These are phyloP conservation scores for Flaveria linearis DNA, from an alignment of 129 eudicot genomes.

Conservation along the genomic window DNA sequence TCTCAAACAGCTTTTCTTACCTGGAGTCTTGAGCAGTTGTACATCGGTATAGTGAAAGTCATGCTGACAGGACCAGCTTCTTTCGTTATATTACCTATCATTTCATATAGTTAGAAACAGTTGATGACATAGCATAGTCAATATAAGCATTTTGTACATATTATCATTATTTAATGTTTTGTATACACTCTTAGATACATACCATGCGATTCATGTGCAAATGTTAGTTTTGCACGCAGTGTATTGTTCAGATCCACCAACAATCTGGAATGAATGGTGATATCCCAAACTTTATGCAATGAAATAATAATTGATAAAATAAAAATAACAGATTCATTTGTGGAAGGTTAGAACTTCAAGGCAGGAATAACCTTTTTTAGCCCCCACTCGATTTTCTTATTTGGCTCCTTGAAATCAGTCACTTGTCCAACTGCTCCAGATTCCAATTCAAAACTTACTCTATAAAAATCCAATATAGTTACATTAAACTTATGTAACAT, in stretches of 20 bases:
- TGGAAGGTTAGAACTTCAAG: constrained; percentile 3
- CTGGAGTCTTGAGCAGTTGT: constrained; percentile 90
- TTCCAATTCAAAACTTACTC: constrained; percentile 95
- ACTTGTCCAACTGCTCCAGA: constrained; percentile 83
- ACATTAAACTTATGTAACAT: background rate
- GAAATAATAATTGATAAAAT: background rate
- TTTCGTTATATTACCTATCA: constrained; percentile 81
- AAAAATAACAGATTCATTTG: constrained; percentile 8
- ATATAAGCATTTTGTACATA: background rate
- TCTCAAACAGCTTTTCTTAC: constrained; percentile 34
- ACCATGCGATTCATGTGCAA: constrained; percentile 95
- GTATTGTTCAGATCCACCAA: constrained; percentile 98
- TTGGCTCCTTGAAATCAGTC: constrained; percentile 85
- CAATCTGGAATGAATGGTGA: constrained; percentile 53
- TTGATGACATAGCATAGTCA: background rate
- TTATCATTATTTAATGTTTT: background rate
- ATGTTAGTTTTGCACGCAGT: constrained; percentile 86
- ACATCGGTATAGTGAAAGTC: constrained; percentile 97
- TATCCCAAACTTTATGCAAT: constrained; percentile 32
- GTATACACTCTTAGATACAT: constrained; percentile 21
- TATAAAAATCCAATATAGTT: constrained; percentile 25
- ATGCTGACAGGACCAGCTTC: constrained; percentile 98
- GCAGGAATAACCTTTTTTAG: constrained; percentile 66
- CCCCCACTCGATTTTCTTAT: constrained; percentile 84
- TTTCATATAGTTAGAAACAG: constrained; percentile 3